Percentiles rank a stretch among this genome's conserved stretches.
phyloP scores from a whole-genome alignment of 176 grass and related monocot genomes.

The Miscanthus lutarioriparius region DNA sequence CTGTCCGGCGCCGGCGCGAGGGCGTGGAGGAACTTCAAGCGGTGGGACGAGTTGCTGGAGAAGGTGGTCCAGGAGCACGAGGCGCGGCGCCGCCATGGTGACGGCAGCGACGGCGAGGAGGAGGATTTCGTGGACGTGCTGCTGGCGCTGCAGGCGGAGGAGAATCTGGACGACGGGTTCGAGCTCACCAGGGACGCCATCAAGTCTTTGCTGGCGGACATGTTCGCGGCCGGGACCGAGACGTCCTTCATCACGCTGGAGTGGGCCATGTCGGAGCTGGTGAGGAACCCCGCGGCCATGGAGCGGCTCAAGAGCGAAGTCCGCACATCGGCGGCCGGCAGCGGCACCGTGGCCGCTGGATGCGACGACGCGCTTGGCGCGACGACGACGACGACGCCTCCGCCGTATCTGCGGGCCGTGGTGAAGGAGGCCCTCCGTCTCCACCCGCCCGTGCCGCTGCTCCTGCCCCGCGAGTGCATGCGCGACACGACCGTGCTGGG shows the following conservation, averaged over 20 bases:
- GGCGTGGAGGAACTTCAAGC: conserved; percentile 26
- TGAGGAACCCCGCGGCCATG: conserved; percentile 40
- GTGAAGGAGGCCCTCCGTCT: conserved; percentile 61
- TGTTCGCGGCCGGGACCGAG: conserved; percentile 51
- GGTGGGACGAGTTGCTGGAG: conserved; percentile 52
- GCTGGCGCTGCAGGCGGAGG: conserved; percentile 27
- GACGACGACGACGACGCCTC: not conserved
- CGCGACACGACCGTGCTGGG: conserved; percentile 37
- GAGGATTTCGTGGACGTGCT: conserved; percentile 59
- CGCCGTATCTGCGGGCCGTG: conserved; percentile 47
- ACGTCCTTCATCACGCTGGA: conserved; percentile 43
- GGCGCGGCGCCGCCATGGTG: not conserved
- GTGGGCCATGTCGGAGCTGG: conserved; percentile 64
- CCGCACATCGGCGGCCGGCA: not conserved
- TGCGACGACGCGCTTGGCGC: not conserved
- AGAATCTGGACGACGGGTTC: conserved; percentile 18
- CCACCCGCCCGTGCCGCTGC: conserved; percentile 52
- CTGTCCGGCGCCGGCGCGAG: conserved; percentile 27
- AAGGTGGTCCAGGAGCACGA: conserved; percentile 37
- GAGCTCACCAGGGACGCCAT: conserved; percentile 42
- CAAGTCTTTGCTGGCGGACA: conserved; percentile 48
- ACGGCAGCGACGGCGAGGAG: not conserved
- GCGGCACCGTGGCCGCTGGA: too few relatives aligned
- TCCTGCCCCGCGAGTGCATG: conserved; percentile 51
- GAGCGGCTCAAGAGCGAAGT: conserved; percentile 35